Percentiles rank a stretch among this genome's conserved stretches.
Evolutionary conservation across 139 green algal genomes (phyloP).

Genomic region (Chlamydomonas sp.): DNA sequence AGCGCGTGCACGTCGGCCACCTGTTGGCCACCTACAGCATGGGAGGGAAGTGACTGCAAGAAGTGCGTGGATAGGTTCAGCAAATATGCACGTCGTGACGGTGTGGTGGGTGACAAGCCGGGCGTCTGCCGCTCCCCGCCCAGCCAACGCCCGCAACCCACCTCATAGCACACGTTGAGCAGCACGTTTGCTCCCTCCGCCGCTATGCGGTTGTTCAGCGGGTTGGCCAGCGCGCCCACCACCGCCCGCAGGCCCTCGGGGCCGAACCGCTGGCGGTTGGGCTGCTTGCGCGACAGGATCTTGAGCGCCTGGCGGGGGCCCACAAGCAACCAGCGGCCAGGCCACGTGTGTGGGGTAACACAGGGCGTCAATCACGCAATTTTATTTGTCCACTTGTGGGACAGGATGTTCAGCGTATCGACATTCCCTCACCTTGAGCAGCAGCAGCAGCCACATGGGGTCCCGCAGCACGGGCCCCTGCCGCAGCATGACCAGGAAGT

Average conservation of each 20-base stretch:
- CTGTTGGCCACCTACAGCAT: neutral
- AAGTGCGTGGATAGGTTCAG: neutral
- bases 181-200: constrained; percentile 78
- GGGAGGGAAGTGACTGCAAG: neutral
- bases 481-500: constrained; percentile 39
- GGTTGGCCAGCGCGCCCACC: constrained; percentile 28
- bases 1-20: constrained; percentile 44
- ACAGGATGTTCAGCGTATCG: too few relatives aligned
- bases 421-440: constrained; percentile 2
- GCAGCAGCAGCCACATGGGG: constrained; percentile 18
- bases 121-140: too few relatives aligned
- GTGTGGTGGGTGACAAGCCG: too few relatives aligned
- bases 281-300: constrained; percentile 71
- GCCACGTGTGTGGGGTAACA: neutral
- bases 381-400: too few relatives aligned
- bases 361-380: too few relatives aligned
- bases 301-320: constrained; percentile 53
- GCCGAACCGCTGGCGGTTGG: constrained; percentile 60
- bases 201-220: constrained; percentile 43
- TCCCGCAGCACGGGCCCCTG: constrained; percentile 10
- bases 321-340: neutral
- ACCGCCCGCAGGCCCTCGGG: constrained; percentile 39
- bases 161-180: constrained; percentile 84
- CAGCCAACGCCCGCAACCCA: neutral
- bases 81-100: neutral